A percentile compares a stretch with the other conserved stretches of the same genome.
These are phyloP conservation scores for Ogataea sp. DNA, from an alignment of 805 yeast genomes.

Conservation along the genomic window DNA sequence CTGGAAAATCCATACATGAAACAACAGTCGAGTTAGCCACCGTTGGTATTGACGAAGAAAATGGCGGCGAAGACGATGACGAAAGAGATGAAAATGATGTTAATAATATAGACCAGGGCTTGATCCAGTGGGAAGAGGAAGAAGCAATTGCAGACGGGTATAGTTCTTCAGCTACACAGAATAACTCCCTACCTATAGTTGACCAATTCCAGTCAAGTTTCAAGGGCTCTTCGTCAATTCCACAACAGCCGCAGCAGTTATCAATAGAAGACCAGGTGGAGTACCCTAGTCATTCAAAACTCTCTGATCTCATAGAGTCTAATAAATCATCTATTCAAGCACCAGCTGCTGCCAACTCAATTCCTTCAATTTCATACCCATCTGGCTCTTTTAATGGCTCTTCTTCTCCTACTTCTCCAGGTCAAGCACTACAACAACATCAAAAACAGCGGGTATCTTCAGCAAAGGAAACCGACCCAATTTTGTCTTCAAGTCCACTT, in stretches of 20 bases:
- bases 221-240: too few species aligned
- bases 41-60: conserved; percentile 35
- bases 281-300: background rate
- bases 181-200: background rate
- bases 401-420: background rate
- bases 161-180: background rate
- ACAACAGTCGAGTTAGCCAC: conserved; percentile 50
- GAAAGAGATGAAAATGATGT: background rate
- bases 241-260: too few species aligned
- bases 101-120: background rate
- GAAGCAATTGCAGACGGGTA: background rate
- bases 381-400: background rate
- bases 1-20: conserved; percentile 44
- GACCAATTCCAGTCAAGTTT: background rate
- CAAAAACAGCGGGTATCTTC: background rate
- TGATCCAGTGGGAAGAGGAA: background rate
- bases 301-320: background rate
- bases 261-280: background rate
- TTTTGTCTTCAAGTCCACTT: background rate
- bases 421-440: too few species aligned
- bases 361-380: background rate
- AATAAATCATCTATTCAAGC: background rate
- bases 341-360: too few species aligned
- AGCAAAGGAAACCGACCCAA: background rate
- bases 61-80: background rate